Conservation (phyloP, 352 stramenopile species). For the Pythium grandisporangium region DNA sequence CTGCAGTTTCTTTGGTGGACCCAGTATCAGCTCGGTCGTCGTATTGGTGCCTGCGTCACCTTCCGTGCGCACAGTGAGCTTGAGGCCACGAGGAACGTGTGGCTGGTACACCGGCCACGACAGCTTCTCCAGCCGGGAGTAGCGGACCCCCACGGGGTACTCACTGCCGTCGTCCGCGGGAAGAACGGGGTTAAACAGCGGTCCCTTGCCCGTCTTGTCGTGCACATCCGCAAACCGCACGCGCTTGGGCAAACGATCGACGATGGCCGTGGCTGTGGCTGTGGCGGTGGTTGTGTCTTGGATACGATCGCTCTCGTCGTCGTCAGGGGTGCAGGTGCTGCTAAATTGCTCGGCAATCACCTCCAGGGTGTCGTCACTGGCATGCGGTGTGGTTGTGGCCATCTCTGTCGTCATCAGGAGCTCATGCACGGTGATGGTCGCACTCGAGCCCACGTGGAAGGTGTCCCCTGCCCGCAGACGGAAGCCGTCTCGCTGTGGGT, state of each 20-base stretch:
- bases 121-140: constrained; percentile 29
- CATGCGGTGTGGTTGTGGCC: too few relatives aligned
- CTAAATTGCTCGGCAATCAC: too few relatives aligned
- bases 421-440: constrained; percentile 23
- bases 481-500: constrained; percentile 60
- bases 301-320: too few relatives aligned
- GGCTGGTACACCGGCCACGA: constrained; percentile 6
- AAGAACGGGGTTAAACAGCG: constrained; percentile 6
- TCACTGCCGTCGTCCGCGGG: constrained; percentile 17
- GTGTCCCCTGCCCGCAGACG: constrained; percentile 39
- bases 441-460: constrained; percentile 31
- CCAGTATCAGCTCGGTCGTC: constrained; percentile 7
- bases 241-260: too few relatives aligned
- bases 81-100: constrained; percentile 3
- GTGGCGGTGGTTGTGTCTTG: too few relatives aligned
- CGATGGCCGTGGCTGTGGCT: too few relatives aligned
- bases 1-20: too few relatives aligned
- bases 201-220: constrained; percentile 7
- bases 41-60: constrained; percentile 13
- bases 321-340: too few relatives aligned
- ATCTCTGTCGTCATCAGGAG: constrained; percentile 9
- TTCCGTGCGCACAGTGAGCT: constrained; percentile 5
- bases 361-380: too few relatives aligned
- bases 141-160: constrained; percentile 27
- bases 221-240: constrained; percentile 12